Evolutionary conservation across 129 eudicot genomes (phyloP), one percentile per base, ranked within the genome.

Genomic region (Artemisia annua): DNA sequence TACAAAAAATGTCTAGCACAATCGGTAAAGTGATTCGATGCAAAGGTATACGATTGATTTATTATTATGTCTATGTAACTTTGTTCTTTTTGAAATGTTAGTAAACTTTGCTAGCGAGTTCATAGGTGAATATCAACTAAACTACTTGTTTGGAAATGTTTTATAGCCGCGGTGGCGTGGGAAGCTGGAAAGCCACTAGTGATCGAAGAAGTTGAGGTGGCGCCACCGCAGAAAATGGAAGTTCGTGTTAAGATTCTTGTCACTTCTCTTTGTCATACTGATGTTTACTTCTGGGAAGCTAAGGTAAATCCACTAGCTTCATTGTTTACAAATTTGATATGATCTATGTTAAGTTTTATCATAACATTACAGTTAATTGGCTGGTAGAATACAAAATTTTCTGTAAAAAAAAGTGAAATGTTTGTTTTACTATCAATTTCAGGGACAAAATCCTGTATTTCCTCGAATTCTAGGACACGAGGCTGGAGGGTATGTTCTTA

Each of bases 251-350:
- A 87, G 85, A 91, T 91, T 73, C 86, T 85, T 49, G 85, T 81
- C 84, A 91, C 97, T 66, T 84, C 96, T 14, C 86, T 89, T 11
- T 89, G 92, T 60, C 92, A 84, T 73, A 89, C 96, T 7, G 92
- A 86, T 84, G 85, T 91, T 70, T 91, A 85, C 80, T 91, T 91
- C 80, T 88, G 97, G 97, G 97, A 91, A 77, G 97, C 97, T 65
- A 86, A 86, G 88, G 97, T 91, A 72, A 64, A 3, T 26, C 51
- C 1, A 35, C 43, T 35, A 35, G 43, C 43, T 35, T 35, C 43
- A 5, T 35, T 35, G 43, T 35, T 35, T 35, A 5, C 43, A 35
- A 35, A 35, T 35, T 35, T 1, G 1, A 5, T 35, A 35, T 35
- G 8, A 35, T 30, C 43, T 13, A 6, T 6, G 1, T 19, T 35